Conservation (phyloP, 108 stramenopile species). For the Aureococcus anophagefferens region DNA sequence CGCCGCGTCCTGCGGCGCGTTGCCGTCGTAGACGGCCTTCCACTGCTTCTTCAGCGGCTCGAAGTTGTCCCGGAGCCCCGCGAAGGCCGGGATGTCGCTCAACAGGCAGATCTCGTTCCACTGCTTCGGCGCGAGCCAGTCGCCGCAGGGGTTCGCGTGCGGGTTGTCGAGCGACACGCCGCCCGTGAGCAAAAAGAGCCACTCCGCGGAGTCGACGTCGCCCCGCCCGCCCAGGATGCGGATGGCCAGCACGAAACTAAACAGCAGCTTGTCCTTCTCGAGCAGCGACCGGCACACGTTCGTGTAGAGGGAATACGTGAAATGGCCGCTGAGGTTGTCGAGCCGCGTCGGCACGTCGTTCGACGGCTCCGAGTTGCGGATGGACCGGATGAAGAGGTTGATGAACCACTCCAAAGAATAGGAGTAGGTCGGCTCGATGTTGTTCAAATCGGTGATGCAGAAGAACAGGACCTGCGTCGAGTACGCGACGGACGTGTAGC, state of each 20-base stretch:
- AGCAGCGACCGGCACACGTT: conserved; percentile 54
- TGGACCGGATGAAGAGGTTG: conserved; percentile 39
- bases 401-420: conserved; percentile 51
- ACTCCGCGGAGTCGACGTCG: conserved; percentile 29
- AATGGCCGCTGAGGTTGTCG: conserved; percentile 30
- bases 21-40: conserved; percentile 39
- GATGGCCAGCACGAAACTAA: conserved; percentile 41
- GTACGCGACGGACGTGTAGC: conserved; percentile 42
- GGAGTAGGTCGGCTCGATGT: conserved; percentile 58
- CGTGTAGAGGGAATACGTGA: conserved; percentile 36
- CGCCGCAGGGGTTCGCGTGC: conserved; percentile 36
- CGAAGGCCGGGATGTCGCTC: conserved; percentile 25
- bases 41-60: conserved; percentile 19
- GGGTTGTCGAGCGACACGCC: conserved; percentile 46
- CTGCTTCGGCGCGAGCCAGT: conserved; percentile 37
- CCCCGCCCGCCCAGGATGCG: conserved; percentile 35
- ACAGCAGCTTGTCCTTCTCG: conserved; percentile 46
- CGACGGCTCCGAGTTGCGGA: conserved; percentile 31
- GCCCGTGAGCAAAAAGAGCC: conserved; percentile 45
- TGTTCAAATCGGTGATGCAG: conserved; percentile 44
- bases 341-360: conserved; percentile 28
- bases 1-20: conserved; percentile 28
- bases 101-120: conserved; percentile 55
- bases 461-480: conserved; percentile 49
- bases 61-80: conserved; percentile 36